Evolutionary conservation across 495 filamentous ascomycete genomes (phyloP).

Genomic region (Hypoxylon cercidicola): DNA sequence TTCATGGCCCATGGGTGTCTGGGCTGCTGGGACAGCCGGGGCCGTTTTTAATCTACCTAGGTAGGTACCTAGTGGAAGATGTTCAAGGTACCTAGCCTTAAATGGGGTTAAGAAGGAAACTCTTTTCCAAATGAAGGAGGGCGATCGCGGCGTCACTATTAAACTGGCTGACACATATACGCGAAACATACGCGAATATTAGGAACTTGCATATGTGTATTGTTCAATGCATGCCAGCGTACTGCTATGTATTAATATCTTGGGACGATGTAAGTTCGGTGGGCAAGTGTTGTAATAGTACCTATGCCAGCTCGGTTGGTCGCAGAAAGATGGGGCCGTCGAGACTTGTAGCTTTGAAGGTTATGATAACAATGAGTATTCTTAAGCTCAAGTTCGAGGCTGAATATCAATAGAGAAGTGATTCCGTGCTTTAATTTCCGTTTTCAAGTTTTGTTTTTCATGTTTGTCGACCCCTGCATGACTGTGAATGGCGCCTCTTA

Average conservation of each 20-base stretch:
- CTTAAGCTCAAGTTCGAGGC: conserved; percentile 5
- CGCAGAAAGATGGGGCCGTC: too few relatives aligned
- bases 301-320: too few relatives aligned
- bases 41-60: conserved; percentile 12
- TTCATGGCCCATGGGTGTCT: background rate
- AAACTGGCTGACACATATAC: conserved; percentile 6
- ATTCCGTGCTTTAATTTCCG: conserved; percentile 35
- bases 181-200: background rate
- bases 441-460: conserved; percentile 30
- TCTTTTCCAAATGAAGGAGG: conserved; percentile 21
- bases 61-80: conserved; percentile 9
- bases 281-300: too few relatives aligned
- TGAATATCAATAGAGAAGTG: conserved; percentile 5
- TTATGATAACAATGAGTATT: too few relatives aligned
- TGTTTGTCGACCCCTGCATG: conserved; percentile 15
- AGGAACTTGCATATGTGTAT: background rate
- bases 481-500: conserved; percentile 11
- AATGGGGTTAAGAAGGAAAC: conserved; percentile 17
- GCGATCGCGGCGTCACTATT: conserved; percentile 17
- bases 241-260: too few relatives aligned
- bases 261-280: too few relatives aligned
- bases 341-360: too few relatives aligned
- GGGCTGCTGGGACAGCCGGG: conserved; percentile 13
- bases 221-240: background rate
- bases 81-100: conserved; percentile 10